Evolutionary conservation across 352 stramenopile genomes (phyloP).

Genomic region (Pythium rishiriense): DNA sequence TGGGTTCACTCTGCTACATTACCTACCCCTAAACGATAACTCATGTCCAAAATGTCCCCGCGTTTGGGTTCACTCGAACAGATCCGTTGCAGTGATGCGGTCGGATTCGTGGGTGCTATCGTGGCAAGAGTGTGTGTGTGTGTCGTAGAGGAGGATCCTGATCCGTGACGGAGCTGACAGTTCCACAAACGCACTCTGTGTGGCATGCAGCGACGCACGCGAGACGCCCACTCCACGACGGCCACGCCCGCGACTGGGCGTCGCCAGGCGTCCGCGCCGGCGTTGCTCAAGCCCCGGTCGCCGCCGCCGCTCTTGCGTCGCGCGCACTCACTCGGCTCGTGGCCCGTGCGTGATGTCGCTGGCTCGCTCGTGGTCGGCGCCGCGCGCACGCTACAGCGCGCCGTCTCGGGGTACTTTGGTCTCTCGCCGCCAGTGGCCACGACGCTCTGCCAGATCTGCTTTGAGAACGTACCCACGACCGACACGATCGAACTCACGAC

Average conservation of each 20-base stretch:
- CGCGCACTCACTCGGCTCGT: not conserved
- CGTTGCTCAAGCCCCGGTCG: not conserved
- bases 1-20: no score
- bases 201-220: no score
- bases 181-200: no score
- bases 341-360: not conserved
- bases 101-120: no score
- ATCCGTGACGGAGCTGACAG: no score
- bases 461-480: conserved; percentile 41
- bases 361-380: not conserved
- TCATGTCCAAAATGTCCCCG: no score
- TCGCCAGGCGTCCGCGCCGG: not conserved
- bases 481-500: conserved; percentile 32
- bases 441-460: conserved; percentile 61
- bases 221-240: no score
- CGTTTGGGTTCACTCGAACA: no score
- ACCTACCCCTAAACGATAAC: no score
- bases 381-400: not conserved
- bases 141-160: no score
- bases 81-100: no score
- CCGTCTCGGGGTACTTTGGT: not conserved
- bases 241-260: not conserved
- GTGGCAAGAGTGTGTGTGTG: no score
- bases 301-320: not conserved
- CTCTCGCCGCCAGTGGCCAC: not conserved